A percentile compares a stretch with the other conserved stretches of the same genome.
Evolutionary conservation across 768 basidiomycete species (phyloP).

Genomic region (Trametopsis cervina): DNA sequence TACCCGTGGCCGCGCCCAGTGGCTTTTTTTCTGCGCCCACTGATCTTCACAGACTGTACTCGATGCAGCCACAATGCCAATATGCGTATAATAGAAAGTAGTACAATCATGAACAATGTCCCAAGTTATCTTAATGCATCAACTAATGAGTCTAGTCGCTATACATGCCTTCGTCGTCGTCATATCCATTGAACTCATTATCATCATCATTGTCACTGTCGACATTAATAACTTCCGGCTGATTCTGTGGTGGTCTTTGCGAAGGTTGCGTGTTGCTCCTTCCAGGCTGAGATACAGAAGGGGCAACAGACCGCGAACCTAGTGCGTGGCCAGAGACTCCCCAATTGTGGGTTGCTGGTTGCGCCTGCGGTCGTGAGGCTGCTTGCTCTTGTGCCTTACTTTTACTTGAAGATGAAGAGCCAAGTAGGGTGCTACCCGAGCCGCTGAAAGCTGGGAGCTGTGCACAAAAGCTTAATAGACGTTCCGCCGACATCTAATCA

Average conservation of each 20-base stretch:
- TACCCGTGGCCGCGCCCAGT: too few relatives aligned
- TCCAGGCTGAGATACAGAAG: conserved; percentile 34
- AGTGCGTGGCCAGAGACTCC: conserved; percentile 40
- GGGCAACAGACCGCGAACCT: conserved; percentile 35
- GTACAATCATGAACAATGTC: too few relatives aligned
- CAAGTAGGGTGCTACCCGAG: conserved; percentile 60
- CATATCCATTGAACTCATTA: conserved; percentile 80
- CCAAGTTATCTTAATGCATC: too few relatives aligned
- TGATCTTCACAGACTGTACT: too few relatives aligned
- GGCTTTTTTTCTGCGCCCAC: too few relatives aligned
- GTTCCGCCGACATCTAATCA: neutral
- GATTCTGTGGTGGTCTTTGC: conserved; percentile 63
- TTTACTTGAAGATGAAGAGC: conserved; percentile 41
- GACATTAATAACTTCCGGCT: conserved; percentile 63
- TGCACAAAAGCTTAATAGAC: conserved; percentile 18
- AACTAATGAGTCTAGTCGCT: conserved; percentile 49
- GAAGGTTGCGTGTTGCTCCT: conserved; percentile 33
- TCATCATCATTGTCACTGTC: conserved; percentile 56
- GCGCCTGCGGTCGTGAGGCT: conserved; percentile 14
- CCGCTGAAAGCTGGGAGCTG: conserved; percentile 51
- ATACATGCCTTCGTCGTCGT: conserved; percentile 72
- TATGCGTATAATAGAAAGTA: too few relatives aligned
- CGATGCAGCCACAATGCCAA: too few relatives aligned
- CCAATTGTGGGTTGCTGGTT: conserved; percentile 20
- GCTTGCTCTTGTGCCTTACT: conserved; percentile 42